Evolutionary conservation across 2,329 filamentous ascomycete species (phyloP), one percentile per base, ranked within the genome.

Genomic region (Trichoderma cornu-damae): DNA sequence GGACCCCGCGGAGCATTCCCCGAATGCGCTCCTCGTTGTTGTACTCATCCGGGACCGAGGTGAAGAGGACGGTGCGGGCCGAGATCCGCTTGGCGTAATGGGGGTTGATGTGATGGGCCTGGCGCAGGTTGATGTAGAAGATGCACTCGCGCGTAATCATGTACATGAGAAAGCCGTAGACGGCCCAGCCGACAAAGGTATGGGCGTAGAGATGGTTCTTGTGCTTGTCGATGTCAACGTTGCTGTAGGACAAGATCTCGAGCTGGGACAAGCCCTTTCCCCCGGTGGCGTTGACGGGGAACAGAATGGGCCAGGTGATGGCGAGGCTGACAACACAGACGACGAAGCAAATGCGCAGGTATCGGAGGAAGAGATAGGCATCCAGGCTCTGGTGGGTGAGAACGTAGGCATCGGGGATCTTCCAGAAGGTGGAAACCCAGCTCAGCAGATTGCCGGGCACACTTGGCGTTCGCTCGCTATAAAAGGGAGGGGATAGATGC

Each of bases 61-160:
- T 88, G 71, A 96, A 96, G n/a, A 99, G 82, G 6, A 97, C 91
- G 1, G 92, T 96, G 26, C 91, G 84, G 0, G 92, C 91, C 0
- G 93, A 96, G 40, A 97, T 84, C 16, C 92, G 87, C 63, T 86
- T 87, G 26, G 90, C 83, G 67, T 96, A 93, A 50, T 88, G 78
- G 1, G 89, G 90, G 2, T 90, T 89, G 57, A 96, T 79, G n/a
- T 92, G 83, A 75, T 95, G 97, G 1, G 93, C 93, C 74, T 97
- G 94, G 62, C 93, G 89, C 52, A 97, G 75, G 66, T 96, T 96
- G 75, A 96, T 89, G 72, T 91, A 96, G 80, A 87, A 97, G 65
- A 99, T 87, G 68, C 86, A 86, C 72, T 99, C 94, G 61, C 94
- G 85, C 28, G 90, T 90, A 55, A 99, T 84, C 66, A 90, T 89